Percentiles rank a stretch among this genome's conserved stretches.
Conservation (phyloP, 306 rosid genomes). For the Medicago arabica region DNA sequence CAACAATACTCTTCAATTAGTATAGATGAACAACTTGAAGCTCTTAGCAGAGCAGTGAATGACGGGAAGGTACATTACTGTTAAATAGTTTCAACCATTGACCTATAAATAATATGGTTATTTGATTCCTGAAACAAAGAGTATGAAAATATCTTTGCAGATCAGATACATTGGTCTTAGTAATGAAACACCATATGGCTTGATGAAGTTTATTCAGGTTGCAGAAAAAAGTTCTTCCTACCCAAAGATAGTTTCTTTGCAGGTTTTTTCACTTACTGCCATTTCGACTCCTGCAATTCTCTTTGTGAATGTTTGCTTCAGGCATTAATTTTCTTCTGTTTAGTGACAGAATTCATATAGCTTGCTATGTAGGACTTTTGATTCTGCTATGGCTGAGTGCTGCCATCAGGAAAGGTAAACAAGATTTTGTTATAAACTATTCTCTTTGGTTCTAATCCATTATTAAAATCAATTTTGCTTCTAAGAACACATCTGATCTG, state of each 20-base stretch:
- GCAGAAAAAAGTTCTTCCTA: constrained; percentile 54
- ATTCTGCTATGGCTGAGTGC: constrained; percentile 88
- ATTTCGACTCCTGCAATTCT: constrained; percentile 2
- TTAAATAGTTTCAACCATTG: constrained; percentile 27
- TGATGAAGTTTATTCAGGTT: constrained; percentile 86
- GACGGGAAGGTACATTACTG: constrained; percentile 69
- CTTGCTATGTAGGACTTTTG: constrained; percentile 85
- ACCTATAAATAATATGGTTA: neutral
- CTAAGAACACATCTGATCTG: neutral
- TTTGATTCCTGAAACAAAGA: constrained; percentile 2
- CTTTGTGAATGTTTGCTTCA: constrained; percentile 30
- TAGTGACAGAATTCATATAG: constrained; percentile 79
- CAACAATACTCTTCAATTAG: constrained; percentile 65
- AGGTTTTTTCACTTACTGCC: constrained; percentile 58
- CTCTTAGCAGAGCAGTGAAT: constrained; percentile 66
- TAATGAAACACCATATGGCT: constrained; percentile 92
- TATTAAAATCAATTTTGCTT: neutral
- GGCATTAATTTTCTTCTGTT: constrained; percentile 42
- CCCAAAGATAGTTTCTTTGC: constrained; percentile 78
- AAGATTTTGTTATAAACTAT: neutral
- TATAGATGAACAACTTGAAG: constrained; percentile 80
- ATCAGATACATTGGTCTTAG: constrained; percentile 86
- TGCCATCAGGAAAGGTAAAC: constrained; percentile 90
- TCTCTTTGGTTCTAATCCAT: neutral
- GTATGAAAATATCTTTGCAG: constrained; percentile 52